A percentile compares a stretch with the other conserved stretches of the same genome.
Evolutionary conservation across 208 protist genomes (phyloP).

Genomic region (Leishmania aethiopica): DNA sequence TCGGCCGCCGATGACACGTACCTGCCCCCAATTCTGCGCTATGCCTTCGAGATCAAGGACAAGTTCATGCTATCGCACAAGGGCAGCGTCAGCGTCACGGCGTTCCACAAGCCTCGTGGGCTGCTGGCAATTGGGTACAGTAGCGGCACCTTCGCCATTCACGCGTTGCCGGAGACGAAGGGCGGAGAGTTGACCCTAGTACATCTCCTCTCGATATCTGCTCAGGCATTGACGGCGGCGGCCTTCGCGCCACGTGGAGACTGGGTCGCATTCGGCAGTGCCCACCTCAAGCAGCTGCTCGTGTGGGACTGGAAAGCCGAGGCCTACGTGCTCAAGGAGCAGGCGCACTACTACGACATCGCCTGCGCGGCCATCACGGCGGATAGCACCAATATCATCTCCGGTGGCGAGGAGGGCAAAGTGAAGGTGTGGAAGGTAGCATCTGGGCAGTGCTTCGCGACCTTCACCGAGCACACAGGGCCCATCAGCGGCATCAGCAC

Average conservation of each 20-base stretch:
- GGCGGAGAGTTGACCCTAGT: constrained; percentile 58
- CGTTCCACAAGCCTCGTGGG: constrained; percentile 75
- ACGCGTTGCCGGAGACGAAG: constrained; percentile 48
- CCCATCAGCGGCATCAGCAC: constrained; percentile 85
- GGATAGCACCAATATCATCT: constrained; percentile 88
- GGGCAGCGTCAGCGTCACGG: constrained; percentile 77
- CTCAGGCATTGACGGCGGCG: constrained; percentile 88
- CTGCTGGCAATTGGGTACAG: constrained; percentile 91
- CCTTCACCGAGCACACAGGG: constrained; percentile 91
- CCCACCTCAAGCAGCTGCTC: constrained; percentile 90
- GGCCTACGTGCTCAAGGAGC: constrained; percentile 93
- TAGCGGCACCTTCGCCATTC: constrained; percentile 92
- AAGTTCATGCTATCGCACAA: constrained; percentile 91
- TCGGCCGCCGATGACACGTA: constrained; percentile 71
- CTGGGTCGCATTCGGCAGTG: constrained; percentile 89
- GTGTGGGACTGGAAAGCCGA: constrained; percentile 96
- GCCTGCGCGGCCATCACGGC: constrained; percentile 86
- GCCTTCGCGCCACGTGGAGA: constrained; percentile 81
- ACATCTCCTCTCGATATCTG: constrained; percentile 92
- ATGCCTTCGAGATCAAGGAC: constrained; percentile 82
- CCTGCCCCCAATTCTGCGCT: constrained; percentile 73
- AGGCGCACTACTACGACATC: constrained; percentile 94
- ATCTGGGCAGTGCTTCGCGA: constrained; percentile 93
- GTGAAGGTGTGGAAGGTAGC: constrained; percentile 94
- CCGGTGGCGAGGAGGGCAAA: constrained; percentile 93